Conservation (phyloP, 345 rosid genomes). For the Eucalyptus virginea region DNA sequence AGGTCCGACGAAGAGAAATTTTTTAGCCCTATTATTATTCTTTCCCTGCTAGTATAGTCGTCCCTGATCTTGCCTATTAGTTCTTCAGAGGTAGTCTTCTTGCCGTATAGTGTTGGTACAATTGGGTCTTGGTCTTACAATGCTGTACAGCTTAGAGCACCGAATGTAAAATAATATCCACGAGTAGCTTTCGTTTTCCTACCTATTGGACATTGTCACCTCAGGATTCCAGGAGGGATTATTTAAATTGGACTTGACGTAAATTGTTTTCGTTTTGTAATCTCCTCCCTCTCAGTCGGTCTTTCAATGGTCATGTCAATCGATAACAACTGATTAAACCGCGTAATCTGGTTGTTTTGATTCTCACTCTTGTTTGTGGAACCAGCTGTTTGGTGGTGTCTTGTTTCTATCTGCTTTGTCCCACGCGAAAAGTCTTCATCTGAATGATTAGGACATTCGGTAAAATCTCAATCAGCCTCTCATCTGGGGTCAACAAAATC, state of each 20-base stretch:
- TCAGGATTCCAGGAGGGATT: neutral
- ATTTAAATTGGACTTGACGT: neutral
- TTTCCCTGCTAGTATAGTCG: neutral
- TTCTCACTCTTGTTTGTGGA: constrained; percentile 25
- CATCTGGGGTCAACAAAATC: constrained; percentile 19
- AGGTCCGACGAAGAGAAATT: constrained; percentile 4
- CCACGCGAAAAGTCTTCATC: constrained; percentile 29
- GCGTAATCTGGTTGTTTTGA: constrained; percentile 32
- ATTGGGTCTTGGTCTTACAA: neutral
- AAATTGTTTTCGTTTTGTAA: neutral
- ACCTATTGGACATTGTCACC: neutral
- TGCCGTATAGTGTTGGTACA: neutral
- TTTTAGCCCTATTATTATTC: neutral
- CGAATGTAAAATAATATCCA: constrained; percentile 14
- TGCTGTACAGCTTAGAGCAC: constrained; percentile 11
- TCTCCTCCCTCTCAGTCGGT: neutral
- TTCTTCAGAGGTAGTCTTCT: neutral
- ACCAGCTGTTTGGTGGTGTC: constrained; percentile 45
- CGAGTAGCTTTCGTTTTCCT: neutral
- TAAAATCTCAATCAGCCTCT: neutral
- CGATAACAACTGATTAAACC: constrained; percentile 13
- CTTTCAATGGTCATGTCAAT: neutral
- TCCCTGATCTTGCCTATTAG: neutral
- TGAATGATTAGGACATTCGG: constrained; percentile 37
- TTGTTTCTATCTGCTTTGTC: constrained; percentile 66